Base-by-base conservation (phyloP, 202 grass and related monocot species). In the Musa balbisiana region DNA sequence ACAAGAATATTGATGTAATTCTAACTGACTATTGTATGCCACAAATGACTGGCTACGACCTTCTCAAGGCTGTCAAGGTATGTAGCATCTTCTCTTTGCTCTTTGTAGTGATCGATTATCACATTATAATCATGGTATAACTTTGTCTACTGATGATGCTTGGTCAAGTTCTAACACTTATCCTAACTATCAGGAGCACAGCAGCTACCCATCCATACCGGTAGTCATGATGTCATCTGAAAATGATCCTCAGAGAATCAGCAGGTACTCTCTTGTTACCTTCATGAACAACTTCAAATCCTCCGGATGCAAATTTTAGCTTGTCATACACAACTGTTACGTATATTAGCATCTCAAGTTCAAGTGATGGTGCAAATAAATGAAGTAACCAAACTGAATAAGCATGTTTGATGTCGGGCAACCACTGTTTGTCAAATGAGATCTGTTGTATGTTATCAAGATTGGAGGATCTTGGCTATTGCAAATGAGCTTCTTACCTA, bases 141-240 rank as follows among this genome's bases (percentile, higher is more conserved):
- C 16, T 65, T 50, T 23, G 21, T 59, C 20, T 19, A 62, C 19
- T 63, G 20, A 15, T 66, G 1, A 23, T 26, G 19, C 26, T 14
- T 17, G 29, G 2, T 26, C 25, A 53, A 20, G 11, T 62, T 22
- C 11, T 51, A 9, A 66, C 3, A 62, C 11, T 15, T 24, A 19
- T 20, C 49, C 58, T 13, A 8, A 13, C 11, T 27, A 27, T 24
- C 56, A 80, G 78, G 69, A 73, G 16, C 55, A 80, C 55, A 80
- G 69, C 55, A 73, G 17, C 78, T 63, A 58, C 19, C 72, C 14
- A 80, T 52, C 56, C 0, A 73, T 80, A 17, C 78, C 78, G 2
- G 69, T 80, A n/a, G 55, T 80, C 67, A 63, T 80, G 49, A 80
- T 80, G 78, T 80, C 78, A 8, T 80, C 78, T 52, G 78, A 80